phyloP scores from a whole-genome alignment of 2,329 filamentous ascomycete genomes.

The Pyricularia grisea region DNA sequence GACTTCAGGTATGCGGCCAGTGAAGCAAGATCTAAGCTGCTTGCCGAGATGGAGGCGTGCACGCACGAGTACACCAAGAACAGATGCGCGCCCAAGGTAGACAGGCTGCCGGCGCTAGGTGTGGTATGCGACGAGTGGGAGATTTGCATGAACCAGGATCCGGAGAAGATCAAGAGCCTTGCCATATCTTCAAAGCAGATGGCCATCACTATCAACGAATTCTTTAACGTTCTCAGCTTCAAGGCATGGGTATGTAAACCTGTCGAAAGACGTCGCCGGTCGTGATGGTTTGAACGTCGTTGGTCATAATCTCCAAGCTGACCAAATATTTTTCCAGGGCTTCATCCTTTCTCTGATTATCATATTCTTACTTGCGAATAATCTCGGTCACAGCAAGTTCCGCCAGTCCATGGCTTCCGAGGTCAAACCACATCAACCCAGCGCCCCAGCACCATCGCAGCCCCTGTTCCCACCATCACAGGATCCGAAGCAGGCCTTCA shows the following conservation, averaged over 20 bases:
- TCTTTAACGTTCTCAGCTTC: conserved; percentile 81
- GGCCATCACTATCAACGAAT: conserved; percentile 87
- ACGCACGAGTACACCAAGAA: conserved; percentile 67
- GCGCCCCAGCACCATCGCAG: conserved; percentile 14
- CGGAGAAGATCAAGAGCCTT: conserved; percentile 66
- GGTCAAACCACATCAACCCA: not conserved
- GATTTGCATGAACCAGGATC: conserved; percentile 78
- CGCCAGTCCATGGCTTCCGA: conserved; percentile 17
- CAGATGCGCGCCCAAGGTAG: conserved; percentile 53
- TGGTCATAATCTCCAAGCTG: not conserved
- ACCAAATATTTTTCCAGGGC: conserved; percentile 23
- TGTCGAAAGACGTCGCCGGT: not conserved
- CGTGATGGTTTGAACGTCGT: not conserved
- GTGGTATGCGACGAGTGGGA: conserved; percentile 71
- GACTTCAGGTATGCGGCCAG: conserved; percentile 68
- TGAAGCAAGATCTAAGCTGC: conserved; percentile 56
- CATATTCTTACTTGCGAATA: conserved; percentile 39
- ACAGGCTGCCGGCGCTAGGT: conserved; percentile 64
- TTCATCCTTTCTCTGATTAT: conserved; percentile 42
- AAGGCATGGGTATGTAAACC: conserved; percentile 51
- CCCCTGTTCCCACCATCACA: conserved; percentile 12
- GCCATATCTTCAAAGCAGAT: conserved; percentile 80
- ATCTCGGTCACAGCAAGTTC: conserved; percentile 32
- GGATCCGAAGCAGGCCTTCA: conserved; percentile 30
- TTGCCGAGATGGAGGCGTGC: conserved; percentile 67